Conservation (phyloP, 495 filamentous ascomycete genomes). For the Tuber umbilicatum region DNA sequence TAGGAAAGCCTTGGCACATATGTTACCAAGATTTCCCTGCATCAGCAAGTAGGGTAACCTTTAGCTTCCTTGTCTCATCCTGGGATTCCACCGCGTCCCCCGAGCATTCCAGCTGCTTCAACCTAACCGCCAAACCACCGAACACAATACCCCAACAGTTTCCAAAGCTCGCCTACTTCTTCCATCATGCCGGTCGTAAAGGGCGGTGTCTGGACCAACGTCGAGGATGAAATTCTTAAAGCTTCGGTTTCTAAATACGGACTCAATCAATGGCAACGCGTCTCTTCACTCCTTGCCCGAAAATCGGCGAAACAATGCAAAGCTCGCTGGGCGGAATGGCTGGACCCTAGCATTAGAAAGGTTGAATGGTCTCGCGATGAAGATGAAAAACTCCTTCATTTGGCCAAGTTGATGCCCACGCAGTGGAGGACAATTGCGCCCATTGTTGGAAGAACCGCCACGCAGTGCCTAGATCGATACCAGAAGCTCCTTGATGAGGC, state of each 20-base stretch:
- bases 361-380: constrained; percentile 98
- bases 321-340: constrained; percentile 96
- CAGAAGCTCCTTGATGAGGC: constrained; percentile 95
- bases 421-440: constrained; percentile 98
- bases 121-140: constrained; percentile 49
- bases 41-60: neutral
- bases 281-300: constrained; percentile 90
- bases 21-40: neutral
- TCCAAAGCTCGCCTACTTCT: constrained; percentile 41
- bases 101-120: constrained; percentile 43
- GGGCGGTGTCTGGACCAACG: constrained; percentile 84
- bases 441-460: constrained; percentile 91
- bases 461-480: constrained; percentile 93
- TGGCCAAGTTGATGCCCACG: constrained; percentile 97
- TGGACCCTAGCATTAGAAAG: constrained; percentile 94
- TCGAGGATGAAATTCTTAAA: constrained; percentile 91
- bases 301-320: constrained; percentile 99
- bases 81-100: neutral
- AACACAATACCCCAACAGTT: constrained; percentile 49
- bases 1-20: neutral
- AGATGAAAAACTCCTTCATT: constrained; percentile 91
- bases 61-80: neutral
- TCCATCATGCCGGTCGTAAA: constrained; percentile 89
- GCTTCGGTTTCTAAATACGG: constrained; percentile 94
- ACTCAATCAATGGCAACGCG: constrained; percentile 97